These are phyloP conservation scores for Isabelozyma pseudorhagii DNA, from an alignment of 805 yeast genomes.

Conservation along the genomic window DNA sequence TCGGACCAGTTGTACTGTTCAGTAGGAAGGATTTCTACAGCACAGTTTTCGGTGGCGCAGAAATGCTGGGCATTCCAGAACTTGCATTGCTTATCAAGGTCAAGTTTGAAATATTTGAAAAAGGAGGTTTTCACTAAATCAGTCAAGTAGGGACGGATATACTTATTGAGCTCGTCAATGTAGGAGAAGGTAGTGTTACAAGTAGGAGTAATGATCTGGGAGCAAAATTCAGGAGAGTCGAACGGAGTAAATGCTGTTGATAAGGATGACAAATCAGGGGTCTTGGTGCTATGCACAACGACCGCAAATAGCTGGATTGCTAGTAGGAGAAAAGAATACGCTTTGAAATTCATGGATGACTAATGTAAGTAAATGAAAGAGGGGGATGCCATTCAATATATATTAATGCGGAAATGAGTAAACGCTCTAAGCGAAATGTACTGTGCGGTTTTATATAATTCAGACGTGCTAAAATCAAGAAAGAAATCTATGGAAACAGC, in stretches of 20 bases:
- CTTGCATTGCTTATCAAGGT: constrained; percentile 79
- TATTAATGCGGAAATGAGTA: too few species aligned
- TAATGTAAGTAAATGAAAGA: not conserved
- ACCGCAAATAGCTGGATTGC: not conserved
- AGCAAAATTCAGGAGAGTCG: constrained; percentile 42
- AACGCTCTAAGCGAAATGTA: too few species aligned
- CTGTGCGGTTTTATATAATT: not conserved
- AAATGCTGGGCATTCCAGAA: constrained; percentile 80
- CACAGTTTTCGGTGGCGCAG: constrained; percentile 85
- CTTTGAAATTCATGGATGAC: not conserved
- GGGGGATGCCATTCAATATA: too few species aligned
- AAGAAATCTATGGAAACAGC: not conserved
- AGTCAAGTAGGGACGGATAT: constrained; percentile 47
- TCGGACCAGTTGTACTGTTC: constrained; percentile 71
- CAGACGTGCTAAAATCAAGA: not conserved
- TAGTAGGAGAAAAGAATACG: not conserved
- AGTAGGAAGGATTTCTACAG: constrained; percentile 69
- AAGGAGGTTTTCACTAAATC: constrained; percentile 69
- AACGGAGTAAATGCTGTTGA: constrained; percentile 26
- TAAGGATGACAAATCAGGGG: not conserved
- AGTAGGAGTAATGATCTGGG: constrained; percentile 41
- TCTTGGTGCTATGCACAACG: not conserved
- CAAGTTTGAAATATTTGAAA: constrained; percentile 83
- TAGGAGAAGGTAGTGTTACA: constrained; percentile 45
- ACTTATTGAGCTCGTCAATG: constrained; percentile 34